These are phyloP conservation scores for Clitoria ternatea DNA, from an alignment of 306 rosid species.

Conservation along the genomic window DNA sequence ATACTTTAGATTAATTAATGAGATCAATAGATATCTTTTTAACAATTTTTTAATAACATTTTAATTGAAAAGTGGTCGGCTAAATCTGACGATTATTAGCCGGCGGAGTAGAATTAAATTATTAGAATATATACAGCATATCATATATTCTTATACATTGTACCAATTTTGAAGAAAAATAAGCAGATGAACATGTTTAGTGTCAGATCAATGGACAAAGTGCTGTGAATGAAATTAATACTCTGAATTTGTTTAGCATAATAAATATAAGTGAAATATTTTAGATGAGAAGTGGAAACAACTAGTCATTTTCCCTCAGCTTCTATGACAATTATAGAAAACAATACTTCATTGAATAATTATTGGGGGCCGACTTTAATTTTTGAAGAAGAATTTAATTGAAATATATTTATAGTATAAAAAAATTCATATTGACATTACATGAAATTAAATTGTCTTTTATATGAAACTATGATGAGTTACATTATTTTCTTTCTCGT, in stretches of 20 bases:
- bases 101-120: background rate
- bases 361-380: background rate
- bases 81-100: background rate
- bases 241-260: background rate
- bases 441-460: too few relatives aligned
- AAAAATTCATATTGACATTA: too few relatives aligned
- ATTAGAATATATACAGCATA: background rate
- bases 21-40: background rate
- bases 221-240: background rate
- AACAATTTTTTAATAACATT: background rate
- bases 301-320: background rate
- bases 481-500: too few relatives aligned
- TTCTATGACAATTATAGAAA: background rate
- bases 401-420: too few relatives aligned
- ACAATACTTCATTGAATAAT: background rate
- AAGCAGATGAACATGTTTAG: conserved; percentile 10
- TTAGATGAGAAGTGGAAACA: background rate
- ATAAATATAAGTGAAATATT: background rate
- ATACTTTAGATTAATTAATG: background rate
- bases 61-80: background rate
- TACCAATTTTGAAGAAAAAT: background rate
- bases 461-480: too few relatives aligned
- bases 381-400: too few relatives aligned
- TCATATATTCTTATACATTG: background rate
- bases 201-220: conserved; percentile 14